phyloP scores from a whole-genome alignment of 306 rosid genomes.

The Vicia villosa region DNA sequence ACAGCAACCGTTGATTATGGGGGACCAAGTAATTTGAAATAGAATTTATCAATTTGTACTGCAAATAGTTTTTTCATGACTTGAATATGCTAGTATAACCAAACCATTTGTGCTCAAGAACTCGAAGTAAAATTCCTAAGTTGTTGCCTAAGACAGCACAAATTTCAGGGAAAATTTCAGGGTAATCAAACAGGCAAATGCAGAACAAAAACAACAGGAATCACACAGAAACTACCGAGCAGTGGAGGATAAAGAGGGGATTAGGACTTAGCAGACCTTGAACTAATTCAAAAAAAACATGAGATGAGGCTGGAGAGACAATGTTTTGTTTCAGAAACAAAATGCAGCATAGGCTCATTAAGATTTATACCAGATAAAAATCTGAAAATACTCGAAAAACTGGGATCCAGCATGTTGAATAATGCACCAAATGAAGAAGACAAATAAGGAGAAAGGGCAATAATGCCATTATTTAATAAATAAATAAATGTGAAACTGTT shows the following conservation, averaged over 20 bases:
- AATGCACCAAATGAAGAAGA: not conserved
- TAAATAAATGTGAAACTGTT: constrained; percentile 4
- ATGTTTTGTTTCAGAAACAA: not conserved
- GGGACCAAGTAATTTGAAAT: not conserved
- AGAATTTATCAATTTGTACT: not conserved
- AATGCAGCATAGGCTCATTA: not conserved
- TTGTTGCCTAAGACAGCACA: not conserved
- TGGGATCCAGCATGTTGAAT: not conserved
- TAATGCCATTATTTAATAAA: constrained; percentile 24
- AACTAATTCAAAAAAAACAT: not conserved
- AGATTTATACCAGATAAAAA: not conserved
- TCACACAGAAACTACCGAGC: not conserved
- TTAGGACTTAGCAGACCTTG: not conserved
- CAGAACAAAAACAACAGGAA: not conserved
- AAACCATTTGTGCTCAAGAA: not conserved
- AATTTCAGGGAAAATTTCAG: not conserved
- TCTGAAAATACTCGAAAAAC: not conserved
- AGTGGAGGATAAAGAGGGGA: not conserved
- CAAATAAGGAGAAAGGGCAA: not conserved
- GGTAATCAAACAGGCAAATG: not conserved
- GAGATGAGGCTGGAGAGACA: not conserved
- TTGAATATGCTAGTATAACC: not conserved
- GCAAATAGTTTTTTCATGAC: not conserved
- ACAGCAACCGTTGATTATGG: not conserved
- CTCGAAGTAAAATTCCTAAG: not conserved